Evolutionary conservation across 169 alveolate genomes (phyloP).

Genomic region (Eimeria tenella): DNA sequence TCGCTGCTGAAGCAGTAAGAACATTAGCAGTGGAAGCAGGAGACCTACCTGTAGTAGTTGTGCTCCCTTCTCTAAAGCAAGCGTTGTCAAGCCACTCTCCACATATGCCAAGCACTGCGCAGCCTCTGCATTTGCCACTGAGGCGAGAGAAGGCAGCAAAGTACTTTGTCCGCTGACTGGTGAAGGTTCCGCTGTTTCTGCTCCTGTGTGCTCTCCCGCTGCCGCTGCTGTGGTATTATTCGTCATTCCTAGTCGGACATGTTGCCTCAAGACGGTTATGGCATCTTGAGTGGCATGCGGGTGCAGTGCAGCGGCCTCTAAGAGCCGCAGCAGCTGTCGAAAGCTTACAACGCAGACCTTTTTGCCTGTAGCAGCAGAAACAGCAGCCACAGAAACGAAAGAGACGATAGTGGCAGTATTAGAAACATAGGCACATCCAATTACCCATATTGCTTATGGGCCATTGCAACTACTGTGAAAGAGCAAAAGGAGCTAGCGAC

Average conservation of each 20-base stretch:
- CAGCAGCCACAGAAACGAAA: background rate
- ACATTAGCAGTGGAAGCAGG: background rate
- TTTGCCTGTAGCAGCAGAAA: background rate
- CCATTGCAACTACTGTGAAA: too few species aligned
- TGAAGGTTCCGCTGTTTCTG: conserved; percentile 1
- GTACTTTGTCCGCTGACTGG: background rate
- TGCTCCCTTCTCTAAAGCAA: conserved; percentile 58
- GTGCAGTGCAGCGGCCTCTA: conserved; percentile 62
- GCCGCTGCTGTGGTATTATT: background rate
- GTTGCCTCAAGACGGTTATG: conserved; percentile 27
- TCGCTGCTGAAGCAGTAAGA: background rate
- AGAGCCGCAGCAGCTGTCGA: conserved; percentile 51
- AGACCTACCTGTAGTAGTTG: conserved; percentile 57
- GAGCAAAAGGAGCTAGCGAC: too few species aligned
- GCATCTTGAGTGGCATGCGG: conserved; percentile 66
- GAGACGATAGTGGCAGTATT: background rate
- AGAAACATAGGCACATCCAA: background rate
- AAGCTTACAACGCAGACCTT: conserved; percentile 22
- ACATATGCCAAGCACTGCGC: conserved; percentile 36
- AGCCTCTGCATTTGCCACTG: conserved; percentile 26
- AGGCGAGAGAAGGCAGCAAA: background rate
- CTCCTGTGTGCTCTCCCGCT: background rate
- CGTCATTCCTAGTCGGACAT: conserved; percentile 58
- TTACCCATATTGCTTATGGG: too few species aligned
- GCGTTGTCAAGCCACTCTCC: conserved; percentile 46